A percentile compares a stretch with the other conserved stretches of the same genome.
Conservation (phyloP, 2,329 filamentous ascomycete genomes). For the Monilinia polystroma region DNA sequence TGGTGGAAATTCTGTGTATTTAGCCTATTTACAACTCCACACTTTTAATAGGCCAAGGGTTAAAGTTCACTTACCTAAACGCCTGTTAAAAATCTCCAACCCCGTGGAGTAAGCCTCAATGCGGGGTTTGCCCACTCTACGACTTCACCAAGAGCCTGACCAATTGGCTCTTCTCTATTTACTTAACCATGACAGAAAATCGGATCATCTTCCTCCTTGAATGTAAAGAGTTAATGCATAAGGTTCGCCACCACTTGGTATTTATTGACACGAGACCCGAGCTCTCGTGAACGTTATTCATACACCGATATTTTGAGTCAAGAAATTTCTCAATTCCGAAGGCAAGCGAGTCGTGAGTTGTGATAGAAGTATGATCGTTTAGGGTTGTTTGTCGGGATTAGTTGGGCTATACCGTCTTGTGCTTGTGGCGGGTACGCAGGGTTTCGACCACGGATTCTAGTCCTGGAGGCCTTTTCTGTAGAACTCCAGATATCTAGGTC, state of each 20-base stretch:
- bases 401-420: no score
- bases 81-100: not conserved
- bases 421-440: no score
- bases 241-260: slow-evolving; percentile 2
- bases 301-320: no score
- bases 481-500: no score
- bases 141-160: not conserved
- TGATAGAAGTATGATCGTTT: no score
- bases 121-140: slow-evolving; percentile 7
- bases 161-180: slow-evolving; percentile 3
- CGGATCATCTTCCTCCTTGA: slow-evolving; percentile 19
- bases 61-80: slow-evolving; percentile 2
- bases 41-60: not conserved
- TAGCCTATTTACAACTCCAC: slow-evolving; percentile 2
- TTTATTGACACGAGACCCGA: no score
- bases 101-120: slow-evolving; percentile 5
- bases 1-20: slow-evolving; percentile 17
- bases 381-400: no score
- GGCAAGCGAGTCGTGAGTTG: no score
- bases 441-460: no score
- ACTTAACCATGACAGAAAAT: not conserved
- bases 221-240: slow-evolving; percentile 11
- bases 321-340: no score
- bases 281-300: no score
- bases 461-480: no score